A percentile compares a stretch with the other conserved stretches of the same genome.
These are phyloP conservation scores for Ilyonectria robusta DNA, from an alignment of 2,329 filamentous ascomycete genomes.

Conservation along the genomic window DNA sequence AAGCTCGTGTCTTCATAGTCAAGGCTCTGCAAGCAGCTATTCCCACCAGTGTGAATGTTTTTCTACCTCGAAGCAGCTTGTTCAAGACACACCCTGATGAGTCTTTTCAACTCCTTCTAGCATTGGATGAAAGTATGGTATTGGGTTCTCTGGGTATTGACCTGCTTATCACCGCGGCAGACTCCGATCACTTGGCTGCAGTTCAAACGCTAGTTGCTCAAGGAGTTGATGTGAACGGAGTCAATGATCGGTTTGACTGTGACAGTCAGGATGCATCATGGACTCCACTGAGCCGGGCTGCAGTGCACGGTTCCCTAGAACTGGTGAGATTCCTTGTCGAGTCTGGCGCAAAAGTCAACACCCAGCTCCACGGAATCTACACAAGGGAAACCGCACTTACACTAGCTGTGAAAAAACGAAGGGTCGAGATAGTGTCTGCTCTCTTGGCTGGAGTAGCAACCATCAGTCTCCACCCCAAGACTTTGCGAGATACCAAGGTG, in stretches of 20 bases:
- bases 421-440: neutral
- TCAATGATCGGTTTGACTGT: neutral
- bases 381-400: neutral
- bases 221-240: neutral
- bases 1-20: neutral
- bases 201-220: neutral
- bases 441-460: neutral
- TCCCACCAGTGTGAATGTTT: too few species aligned
- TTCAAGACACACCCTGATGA: neutral
- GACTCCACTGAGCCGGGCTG: neutral
- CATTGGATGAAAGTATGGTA: neutral
- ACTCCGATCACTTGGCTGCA: neutral
- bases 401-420: neutral
- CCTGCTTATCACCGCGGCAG: neutral
- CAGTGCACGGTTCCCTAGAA: neutral
- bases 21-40: neutral
- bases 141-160: neutral
- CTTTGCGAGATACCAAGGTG: neutral
- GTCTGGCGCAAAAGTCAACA: neutral
- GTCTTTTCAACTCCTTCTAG: neutral
- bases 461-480: fast-evolving
- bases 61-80: neutral
- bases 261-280: neutral
- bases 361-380: neutral
- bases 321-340: neutral